A percentile compares a stretch with the other conserved stretches of the same genome.
Evolutionary conservation across 306 rosid species (phyloP).

Genomic region (Fragaria iinumae): DNA sequence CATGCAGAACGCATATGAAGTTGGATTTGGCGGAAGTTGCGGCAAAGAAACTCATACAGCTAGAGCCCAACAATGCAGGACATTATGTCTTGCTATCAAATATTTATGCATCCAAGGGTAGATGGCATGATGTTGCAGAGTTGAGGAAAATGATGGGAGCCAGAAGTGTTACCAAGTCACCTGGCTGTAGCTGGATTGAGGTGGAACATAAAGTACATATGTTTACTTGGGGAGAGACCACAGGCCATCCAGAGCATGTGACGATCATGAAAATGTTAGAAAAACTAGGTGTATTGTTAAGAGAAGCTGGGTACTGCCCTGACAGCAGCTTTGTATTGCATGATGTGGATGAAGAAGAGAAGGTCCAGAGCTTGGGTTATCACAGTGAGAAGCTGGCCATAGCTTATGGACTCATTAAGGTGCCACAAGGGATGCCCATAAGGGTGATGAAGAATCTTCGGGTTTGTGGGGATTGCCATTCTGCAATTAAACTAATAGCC

Average conservation of each 20-base stretch:
- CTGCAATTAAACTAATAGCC: slow-evolving; percentile 65
- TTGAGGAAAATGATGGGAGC: slow-evolving; percentile 45
- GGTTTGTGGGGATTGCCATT: slow-evolving; percentile 78
- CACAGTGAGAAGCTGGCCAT: slow-evolving; percentile 76
- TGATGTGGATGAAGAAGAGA: slow-evolving; percentile 82
- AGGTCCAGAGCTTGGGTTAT: slow-evolving; percentile 55
- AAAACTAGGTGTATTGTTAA: slow-evolving; percentile 49
- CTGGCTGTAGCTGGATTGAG: slow-evolving; percentile 78
- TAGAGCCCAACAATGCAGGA: slow-evolving; percentile 67
- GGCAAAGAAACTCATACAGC: slow-evolving; percentile 49
- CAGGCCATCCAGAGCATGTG: slow-evolving; percentile 59
- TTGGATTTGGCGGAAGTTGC: slow-evolving; percentile 53
- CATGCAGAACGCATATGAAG: slow-evolving; percentile 13
- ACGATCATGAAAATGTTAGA: slow-evolving; percentile 51
- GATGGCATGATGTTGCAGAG: slow-evolving; percentile 57
- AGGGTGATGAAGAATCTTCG: slow-evolving; percentile 76
- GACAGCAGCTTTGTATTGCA: slow-evolving; percentile 70
- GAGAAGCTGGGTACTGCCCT: slow-evolving; percentile 72
- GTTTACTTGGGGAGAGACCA: slow-evolving; percentile 62
- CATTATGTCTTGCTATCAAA: slow-evolving; percentile 60
- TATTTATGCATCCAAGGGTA: slow-evolving; percentile 57
- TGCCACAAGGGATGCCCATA: slow-evolving; percentile 56
- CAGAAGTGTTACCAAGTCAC: slow-evolving; percentile 57
- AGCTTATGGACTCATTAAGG: slow-evolving; percentile 69
- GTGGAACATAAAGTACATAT: slow-evolving; percentile 61